These are phyloP conservation scores for Aspergillus candidus DNA, from an alignment of 2,329 filamentous ascomycete genomes.

Conservation along the genomic window DNA sequence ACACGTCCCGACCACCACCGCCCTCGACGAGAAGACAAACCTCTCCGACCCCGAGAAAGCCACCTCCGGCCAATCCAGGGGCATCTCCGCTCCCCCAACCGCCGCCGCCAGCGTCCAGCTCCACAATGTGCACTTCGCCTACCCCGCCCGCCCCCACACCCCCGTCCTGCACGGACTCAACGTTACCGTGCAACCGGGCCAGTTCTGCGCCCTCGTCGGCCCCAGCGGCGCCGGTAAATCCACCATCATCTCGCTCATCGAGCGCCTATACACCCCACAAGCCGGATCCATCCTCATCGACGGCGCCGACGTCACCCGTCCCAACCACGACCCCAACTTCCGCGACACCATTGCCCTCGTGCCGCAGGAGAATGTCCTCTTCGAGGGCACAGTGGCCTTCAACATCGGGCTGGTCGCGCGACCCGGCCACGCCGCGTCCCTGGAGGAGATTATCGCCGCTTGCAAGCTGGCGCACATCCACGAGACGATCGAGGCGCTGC, in stretches of 20 bases:
- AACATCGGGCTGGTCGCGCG: constrained; percentile 42
- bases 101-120: constrained; percentile 48
- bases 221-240: constrained; percentile 63
- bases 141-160: constrained; percentile 58
- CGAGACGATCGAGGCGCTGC: constrained; percentile 58
- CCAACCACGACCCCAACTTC: constrained; percentile 31
- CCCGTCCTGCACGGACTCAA: constrained; percentile 53
- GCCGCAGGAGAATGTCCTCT: constrained; percentile 44
- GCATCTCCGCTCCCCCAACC: constrained; percentile 24
- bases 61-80: neutral
- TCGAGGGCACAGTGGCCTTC: constrained; percentile 44
- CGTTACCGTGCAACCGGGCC: constrained; percentile 45
- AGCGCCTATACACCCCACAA: constrained; percentile 50
- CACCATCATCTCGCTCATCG: constrained; percentile 53
- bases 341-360: constrained; percentile 43
- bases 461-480: constrained; percentile 66
- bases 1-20: constrained; percentile 7
- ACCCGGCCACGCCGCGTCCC: constrained; percentile 50
- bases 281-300: constrained; percentile 50
- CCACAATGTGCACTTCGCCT: constrained; percentile 57
- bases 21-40: constrained; percentile 12
- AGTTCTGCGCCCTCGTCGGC: constrained; percentile 55
- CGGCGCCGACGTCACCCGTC: constrained; percentile 41
- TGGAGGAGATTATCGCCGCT: constrained; percentile 59
- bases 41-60: constrained; percentile 2